Conservation (phyloP, 1,284 basidiomycete genomes). For the Cutaneotrichosporon sp. region DNA sequence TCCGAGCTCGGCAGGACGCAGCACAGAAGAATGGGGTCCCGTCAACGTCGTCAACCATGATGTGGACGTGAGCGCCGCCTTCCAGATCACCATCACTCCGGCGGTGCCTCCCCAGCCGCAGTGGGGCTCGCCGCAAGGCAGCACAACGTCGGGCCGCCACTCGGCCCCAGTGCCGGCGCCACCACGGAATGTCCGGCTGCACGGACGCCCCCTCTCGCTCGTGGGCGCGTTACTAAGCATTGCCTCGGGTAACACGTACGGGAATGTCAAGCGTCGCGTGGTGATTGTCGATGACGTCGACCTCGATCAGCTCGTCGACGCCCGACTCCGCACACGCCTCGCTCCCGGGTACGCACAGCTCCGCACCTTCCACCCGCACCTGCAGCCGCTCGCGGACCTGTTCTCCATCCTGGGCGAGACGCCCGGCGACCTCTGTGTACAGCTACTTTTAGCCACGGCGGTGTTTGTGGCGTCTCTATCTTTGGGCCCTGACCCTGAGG, state of each 20-base stretch:
- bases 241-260: slow-evolving; percentile 33
- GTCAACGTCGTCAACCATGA: slow-evolving; percentile 31
- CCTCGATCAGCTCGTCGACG: slow-evolving; percentile 32
- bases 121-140: background rate
- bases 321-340: slow-evolving; percentile 25
- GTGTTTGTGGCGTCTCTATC: slow-evolving; percentile 37
- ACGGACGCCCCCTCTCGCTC: slow-evolving; percentile 42
- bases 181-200: slow-evolving; percentile 35
- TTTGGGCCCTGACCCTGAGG: slow-evolving; percentile 25
- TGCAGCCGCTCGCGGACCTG: slow-evolving; percentile 35
- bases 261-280: slow-evolving; percentile 17
- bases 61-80: slow-evolving; percentile 29
- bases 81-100: slow-evolving; percentile 4
- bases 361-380: slow-evolving; percentile 43
- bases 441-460: slow-evolving; percentile 33
- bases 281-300: slow-evolving; percentile 34
- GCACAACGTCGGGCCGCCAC: background rate
- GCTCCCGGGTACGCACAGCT: slow-evolving; percentile 38
- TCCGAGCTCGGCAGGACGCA: background rate
- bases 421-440: slow-evolving; percentile 14
- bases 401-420: slow-evolving; percentile 22
- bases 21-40: background rate
- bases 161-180: background rate
- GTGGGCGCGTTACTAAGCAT: slow-evolving; percentile 41
- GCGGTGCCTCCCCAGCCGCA: background rate